Evolutionary conservation across 768 basidiomycete genomes (phyloP).

Genomic region (Kwoniella sp.): DNA sequence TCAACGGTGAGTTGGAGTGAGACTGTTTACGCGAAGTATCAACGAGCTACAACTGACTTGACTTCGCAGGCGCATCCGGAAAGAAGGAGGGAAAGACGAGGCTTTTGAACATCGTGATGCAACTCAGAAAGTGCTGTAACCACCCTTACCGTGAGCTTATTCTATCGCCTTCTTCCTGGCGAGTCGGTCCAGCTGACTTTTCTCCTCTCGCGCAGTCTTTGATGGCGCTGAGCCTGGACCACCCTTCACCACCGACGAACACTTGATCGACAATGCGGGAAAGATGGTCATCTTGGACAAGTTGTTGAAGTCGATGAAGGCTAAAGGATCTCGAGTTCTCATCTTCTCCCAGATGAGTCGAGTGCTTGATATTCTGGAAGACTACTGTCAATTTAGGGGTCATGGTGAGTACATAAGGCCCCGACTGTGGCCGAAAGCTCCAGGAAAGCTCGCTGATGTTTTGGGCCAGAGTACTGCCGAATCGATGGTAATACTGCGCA

Average conservation of each 20-base stretch:
- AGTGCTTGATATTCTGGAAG: constrained; percentile 95
- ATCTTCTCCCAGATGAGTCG: constrained; percentile 99
- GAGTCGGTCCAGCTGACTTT: no score
- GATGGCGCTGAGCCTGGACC: constrained; percentile 77
- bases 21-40: constrained; percentile 3
- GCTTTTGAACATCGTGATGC: constrained; percentile 99
- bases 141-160: constrained; percentile 55
- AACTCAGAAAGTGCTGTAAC: constrained; percentile 63
- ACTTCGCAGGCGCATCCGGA: constrained; percentile 71
- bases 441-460: neutral
- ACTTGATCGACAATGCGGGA: constrained; percentile 87
- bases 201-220: constrained; percentile 1
- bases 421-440: neutral
- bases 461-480: constrained; percentile 80
- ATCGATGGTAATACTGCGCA: constrained; percentile 96
- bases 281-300: constrained; percentile 99
- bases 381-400: constrained; percentile 87
- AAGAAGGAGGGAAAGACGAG: constrained; percentile 99
- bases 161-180: no score
- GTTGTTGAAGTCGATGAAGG: constrained; percentile 80
- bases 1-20: constrained; percentile 68
- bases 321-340: constrained; percentile 88
- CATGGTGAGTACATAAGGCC: constrained; percentile 66
- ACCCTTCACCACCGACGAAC: constrained; percentile 97
- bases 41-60: constrained; percentile 6